Percentiles rank a stretch among this genome's conserved stretches.
phyloP scores from a whole-genome alignment of 2,329 filamentous ascomycete genomes.

The Scytalidium lignicola region DNA sequence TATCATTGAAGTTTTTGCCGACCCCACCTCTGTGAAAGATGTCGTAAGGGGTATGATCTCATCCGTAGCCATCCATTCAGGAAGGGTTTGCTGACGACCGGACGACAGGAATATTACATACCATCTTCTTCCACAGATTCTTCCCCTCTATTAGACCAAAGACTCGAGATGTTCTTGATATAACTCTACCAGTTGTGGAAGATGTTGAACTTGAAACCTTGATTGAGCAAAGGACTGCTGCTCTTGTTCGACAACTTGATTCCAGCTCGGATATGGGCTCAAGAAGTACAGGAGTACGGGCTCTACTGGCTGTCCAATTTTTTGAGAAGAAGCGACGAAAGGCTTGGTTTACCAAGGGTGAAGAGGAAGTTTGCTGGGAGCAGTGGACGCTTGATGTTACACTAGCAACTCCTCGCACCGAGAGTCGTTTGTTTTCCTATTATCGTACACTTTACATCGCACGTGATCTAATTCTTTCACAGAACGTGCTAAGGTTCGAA shows the following conservation, averaged over 20 bases:
- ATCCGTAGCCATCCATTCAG: background rate
- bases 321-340: conserved; percentile 88
- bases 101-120: conserved; percentile 75
- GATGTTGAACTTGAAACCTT: conserved; percentile 89
- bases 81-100: conserved; percentile 6
- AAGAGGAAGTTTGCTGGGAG: conserved; percentile 97
- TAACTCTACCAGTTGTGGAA: conserved; percentile 83
- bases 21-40: conserved; percentile 83
- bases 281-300: conserved; percentile 55
- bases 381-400: conserved; percentile 91
- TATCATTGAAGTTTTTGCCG: conserved; percentile 88
- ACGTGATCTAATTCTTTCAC: conserved; percentile 2
- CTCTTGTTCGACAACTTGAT: conserved; percentile 74
- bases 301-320: conserved; percentile 83
- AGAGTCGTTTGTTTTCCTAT: conserved; percentile 62
- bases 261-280: conserved; percentile 42
- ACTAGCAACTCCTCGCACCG: conserved; percentile 83
- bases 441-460: background rate
- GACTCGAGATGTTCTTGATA: conserved; percentile 83
- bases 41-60: conserved; percentile 77
- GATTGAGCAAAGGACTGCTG: conserved; percentile 80
- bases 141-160: conserved; percentile 81
- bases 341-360: conserved; percentile 72
- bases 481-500: conserved; percentile 85
- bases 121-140: conserved; percentile 98